Evolutionary conservation across 495 filamentous ascomycete species (phyloP).

Genomic region (Annulohypoxylon moriforme): DNA sequence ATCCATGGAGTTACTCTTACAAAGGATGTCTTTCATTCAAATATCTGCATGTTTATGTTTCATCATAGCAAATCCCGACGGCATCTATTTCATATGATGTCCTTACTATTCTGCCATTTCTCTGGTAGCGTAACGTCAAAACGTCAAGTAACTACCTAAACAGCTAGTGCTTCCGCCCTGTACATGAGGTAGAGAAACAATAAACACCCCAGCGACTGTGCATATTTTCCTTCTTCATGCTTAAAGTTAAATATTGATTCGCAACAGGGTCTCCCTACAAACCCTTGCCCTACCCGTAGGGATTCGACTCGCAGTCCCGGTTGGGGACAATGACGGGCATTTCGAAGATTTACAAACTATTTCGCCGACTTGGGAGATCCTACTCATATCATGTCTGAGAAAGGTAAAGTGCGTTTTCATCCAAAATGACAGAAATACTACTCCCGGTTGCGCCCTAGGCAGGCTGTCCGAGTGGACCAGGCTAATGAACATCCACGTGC

Average conservation of each 20-base stretch:
- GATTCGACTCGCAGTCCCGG: slow-evolving; percentile 1
- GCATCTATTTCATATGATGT: slow-evolving; percentile 4
- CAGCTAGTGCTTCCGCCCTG: neutral
- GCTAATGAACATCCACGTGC: slow-evolving; percentile 6
- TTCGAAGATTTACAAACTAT: slow-evolving; percentile 13
- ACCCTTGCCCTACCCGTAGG: neutral
- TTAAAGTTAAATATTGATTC: slow-evolving; percentile 19
- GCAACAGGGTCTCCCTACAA: slow-evolving; percentile 6
- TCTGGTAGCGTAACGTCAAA: neutral
- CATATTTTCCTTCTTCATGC: slow-evolving; percentile 13
- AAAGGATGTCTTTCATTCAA: neutral
- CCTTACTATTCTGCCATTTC: neutral
- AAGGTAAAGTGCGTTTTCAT: neutral
- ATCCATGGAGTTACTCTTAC: neutral
- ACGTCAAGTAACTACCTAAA: neutral
- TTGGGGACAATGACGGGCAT: neutral
- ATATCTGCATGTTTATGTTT: slow-evolving; percentile 15
- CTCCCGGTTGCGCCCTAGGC: neutral
- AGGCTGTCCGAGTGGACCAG: neutral
- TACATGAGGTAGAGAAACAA: neutral
- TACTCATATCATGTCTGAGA: slow-evolving; percentile 1
- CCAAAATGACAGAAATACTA: neutral
- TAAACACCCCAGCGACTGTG: neutral
- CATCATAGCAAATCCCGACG: slow-evolving; percentile 24
- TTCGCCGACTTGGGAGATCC: slow-evolving; percentile 2